These are phyloP conservation scores for Pelargonium australe DNA, from an alignment of 441 rosid species.

Conservation along the genomic window DNA sequence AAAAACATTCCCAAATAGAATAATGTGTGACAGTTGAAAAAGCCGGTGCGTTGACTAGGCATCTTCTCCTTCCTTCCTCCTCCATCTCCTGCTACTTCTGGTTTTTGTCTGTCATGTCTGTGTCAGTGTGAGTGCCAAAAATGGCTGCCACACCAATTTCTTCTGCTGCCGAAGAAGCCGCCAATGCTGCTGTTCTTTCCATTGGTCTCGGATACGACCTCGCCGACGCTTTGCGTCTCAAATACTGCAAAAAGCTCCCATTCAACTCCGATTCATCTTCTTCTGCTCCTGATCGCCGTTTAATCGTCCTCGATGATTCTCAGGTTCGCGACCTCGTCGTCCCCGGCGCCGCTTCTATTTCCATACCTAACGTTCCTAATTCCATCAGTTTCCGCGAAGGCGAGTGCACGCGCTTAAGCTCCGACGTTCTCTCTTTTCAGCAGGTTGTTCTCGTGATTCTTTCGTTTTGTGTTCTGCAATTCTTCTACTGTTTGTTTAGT, in stretches of 20 bases:
- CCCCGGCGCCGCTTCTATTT: constrained; percentile 26
- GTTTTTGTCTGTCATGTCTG: no score
- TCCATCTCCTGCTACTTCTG: no score
- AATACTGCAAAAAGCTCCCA: constrained; percentile 15
- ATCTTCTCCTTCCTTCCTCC: no score
- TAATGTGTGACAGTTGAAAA: no score
- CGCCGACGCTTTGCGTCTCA: constrained; percentile 21
- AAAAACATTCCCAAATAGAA: no score
- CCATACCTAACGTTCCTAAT: constrained; percentile 61
- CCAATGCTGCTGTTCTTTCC: constrained; percentile 20
- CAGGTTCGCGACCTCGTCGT: constrained; percentile 17
- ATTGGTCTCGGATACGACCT: constrained; percentile 26
- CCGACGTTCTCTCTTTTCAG: constrained; percentile 79
- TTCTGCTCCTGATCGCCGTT: constrained; percentile 1
- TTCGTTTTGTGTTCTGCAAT: no score
- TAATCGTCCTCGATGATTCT: constrained; percentile 18
- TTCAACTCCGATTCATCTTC: not conserved
- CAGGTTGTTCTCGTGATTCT: constrained; percentile 42
- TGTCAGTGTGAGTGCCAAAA: no score
- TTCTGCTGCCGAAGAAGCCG: constrained; percentile 4
- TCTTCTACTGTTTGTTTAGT: no score
- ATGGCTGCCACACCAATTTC: not conserved
- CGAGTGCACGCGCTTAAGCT: constrained; percentile 66
- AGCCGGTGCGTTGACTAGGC: no score
- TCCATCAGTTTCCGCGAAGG: constrained; percentile 87